These are phyloP conservation scores for Cryptosporidium felis DNA, from an alignment of 169 alveolate species.

Conservation along the genomic window DNA sequence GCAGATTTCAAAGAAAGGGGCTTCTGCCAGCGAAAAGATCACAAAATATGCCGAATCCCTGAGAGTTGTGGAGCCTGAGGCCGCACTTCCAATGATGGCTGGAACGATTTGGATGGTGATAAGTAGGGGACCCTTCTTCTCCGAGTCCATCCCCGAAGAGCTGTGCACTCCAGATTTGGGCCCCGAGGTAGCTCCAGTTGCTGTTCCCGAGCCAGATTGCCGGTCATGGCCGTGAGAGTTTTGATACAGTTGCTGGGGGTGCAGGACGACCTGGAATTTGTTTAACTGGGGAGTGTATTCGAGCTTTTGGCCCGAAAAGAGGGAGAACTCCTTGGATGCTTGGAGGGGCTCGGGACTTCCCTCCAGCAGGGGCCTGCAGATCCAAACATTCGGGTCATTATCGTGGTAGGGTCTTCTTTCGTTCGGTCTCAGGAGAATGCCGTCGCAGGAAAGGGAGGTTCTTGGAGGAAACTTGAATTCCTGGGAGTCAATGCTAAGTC, in stretches of 20 bases:
- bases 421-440: conserved; percentile 40
- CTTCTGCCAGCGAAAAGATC: conserved; percentile 62
- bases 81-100: conserved; percentile 27
- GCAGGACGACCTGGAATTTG: conserved; percentile 42
- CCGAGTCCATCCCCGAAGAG: neutral
- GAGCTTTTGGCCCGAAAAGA: conserved; percentile 44
- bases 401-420: conserved; percentile 68
- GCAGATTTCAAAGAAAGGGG: conserved; percentile 62
- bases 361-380: conserved; percentile 34
- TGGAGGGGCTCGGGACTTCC: conserved; percentile 28
- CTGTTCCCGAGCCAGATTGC: too few species aligned
- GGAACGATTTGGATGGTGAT: conserved; percentile 56
- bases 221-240: neutral
- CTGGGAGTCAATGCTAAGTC: neutral
- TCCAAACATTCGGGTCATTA: conserved; percentile 44
- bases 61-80: conserved; percentile 45
- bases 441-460: conserved; percentile 37
- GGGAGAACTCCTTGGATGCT: conserved; percentile 54
- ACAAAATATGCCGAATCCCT: conserved; percentile 51
- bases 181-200: neutral
- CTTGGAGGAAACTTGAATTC: conserved; percentile 58
- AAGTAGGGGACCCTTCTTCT: neutral
- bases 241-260: conserved; percentile 21
- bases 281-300: conserved; percentile 54
- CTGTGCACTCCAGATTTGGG: neutral